Evolutionary conservation across 495 filamentous ascomycete species (phyloP).

Genomic region (Aspergillus sclerotiicarbonarius): DNA sequence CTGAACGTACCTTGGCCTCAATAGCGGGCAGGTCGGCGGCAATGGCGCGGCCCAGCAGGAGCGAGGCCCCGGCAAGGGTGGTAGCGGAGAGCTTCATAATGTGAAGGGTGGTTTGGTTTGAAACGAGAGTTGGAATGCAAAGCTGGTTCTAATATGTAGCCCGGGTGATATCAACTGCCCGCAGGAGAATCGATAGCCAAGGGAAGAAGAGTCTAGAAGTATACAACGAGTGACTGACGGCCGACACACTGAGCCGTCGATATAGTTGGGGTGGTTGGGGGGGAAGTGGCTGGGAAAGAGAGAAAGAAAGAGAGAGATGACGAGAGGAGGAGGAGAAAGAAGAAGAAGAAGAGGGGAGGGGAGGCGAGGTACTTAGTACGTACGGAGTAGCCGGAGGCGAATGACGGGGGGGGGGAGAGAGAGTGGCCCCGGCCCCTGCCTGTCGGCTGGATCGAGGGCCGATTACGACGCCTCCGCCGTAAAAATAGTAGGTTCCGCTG

Average conservation of each 20-base stretch:
- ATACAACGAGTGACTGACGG: slow-evolving; percentile 28
- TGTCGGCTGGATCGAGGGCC: background rate
- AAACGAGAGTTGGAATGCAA: slow-evolving; percentile 12
- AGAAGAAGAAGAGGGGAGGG: background rate
- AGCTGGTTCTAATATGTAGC: background rate
- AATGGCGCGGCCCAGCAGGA: slow-evolving; percentile 52
- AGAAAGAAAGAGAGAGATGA: slow-evolving; percentile 19
- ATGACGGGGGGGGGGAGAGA: background rate
- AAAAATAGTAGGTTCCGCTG: slow-evolving; percentile 1
- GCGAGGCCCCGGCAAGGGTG: slow-evolving; percentile 46
- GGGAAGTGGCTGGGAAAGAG: slow-evolving; percentile 8
- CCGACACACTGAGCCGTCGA: slow-evolving; percentile 19
- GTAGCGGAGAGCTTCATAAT: slow-evolving; percentile 45
- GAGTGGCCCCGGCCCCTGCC: background rate
- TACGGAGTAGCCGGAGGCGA: background rate
- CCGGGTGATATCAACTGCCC: slow-evolving; percentile 2
- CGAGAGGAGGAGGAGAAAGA: slow-evolving; percentile 16
- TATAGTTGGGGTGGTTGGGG: slow-evolving; percentile 5
- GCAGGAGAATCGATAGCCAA: slow-evolving; percentile 2
- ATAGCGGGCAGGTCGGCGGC: slow-evolving; percentile 61
- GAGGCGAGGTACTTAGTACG: background rate
- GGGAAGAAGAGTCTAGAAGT: slow-evolving; percentile 6
- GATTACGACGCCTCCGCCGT: background rate
- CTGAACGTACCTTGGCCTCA: slow-evolving; percentile 29
- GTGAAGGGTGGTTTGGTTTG: slow-evolving; percentile 6